Conservation (phyloP, 2,329 filamentous ascomycete genomes). For the Clonostachys sp. region DNA sequence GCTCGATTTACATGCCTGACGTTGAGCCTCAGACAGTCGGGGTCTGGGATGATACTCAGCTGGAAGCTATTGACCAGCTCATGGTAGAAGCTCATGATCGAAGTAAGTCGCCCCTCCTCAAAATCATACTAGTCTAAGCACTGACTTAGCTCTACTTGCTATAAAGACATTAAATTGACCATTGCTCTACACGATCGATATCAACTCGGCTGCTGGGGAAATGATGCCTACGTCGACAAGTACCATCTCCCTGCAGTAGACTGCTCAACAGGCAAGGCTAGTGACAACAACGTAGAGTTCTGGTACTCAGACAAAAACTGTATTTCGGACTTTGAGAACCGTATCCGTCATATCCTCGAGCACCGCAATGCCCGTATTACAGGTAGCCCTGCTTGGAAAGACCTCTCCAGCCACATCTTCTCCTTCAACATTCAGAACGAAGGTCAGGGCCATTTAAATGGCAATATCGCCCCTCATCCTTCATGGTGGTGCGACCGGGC, state of each 20-base stretch:
- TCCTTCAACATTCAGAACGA: constrained; percentile 3
- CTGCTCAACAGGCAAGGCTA: neutral
- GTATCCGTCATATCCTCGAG: constrained; percentile 1
- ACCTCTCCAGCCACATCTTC: constrained; percentile 2
- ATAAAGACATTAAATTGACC: constrained; percentile 1
- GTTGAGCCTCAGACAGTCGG: constrained; percentile 1
- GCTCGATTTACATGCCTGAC: constrained; percentile 1
- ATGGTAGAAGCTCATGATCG: constrained; percentile 2
- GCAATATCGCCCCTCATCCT: constrained; percentile 1
- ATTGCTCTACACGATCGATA: constrained; percentile 2
- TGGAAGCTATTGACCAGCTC: constrained; percentile 1
- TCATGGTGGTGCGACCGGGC: constrained; percentile 3
- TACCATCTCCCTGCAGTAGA: constrained; percentile 2
- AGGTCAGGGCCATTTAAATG: constrained; percentile 2
- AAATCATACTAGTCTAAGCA: too few relatives aligned
- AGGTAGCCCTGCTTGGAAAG: constrained; percentile 1
- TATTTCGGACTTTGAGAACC: constrained; percentile 3
- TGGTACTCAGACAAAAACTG: constrained; percentile 1
- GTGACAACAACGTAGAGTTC: constrained; percentile 1
- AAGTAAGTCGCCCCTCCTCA: neutral
- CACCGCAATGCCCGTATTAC: neutral
- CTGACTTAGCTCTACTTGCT: neutral
- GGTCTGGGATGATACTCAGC: constrained; percentile 1
- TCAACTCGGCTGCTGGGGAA: constrained; percentile 3
- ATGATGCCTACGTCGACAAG: constrained; percentile 1